Base-by-base conservation (phyloP, 1,284 basidiomycete genomes). In the Pseudozyma sp. region DNA sequence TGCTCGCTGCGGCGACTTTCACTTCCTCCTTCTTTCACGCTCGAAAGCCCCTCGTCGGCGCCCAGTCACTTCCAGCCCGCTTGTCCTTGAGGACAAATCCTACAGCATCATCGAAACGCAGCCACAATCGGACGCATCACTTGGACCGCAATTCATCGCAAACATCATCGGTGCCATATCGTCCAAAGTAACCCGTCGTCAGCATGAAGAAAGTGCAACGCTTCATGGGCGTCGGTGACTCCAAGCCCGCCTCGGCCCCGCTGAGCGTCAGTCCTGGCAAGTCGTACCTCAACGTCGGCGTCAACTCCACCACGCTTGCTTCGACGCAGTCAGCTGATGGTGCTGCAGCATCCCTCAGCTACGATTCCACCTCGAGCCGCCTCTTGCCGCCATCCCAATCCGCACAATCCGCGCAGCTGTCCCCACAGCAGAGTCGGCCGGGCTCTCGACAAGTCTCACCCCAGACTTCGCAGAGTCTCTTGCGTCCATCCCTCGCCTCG, bases 191-290 rank as follows among this genome's bases (percentile, higher is more conserved):
- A 30, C 30, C 35, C 14, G 37, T 13, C 17, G 11, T 8, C 40
- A 24, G 39, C 13, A 74, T 74, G 71, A 68, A 68, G 44, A 66
- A 64, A 31, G 53, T 74, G 6, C 71, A 74, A 47, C 62, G 67
- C 31, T 62, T 74, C 54, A 69, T 74, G 16, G 71, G 71, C 46
- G 67, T 69, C 17, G 67, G 62, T 47, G 71, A 74, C 48, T 62
- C 58, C 50, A 74, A 74, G 63, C 71, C 71, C 14, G 71, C 71
- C 17, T 68, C 66, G 11, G 62, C 66, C 9, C 30, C 67, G n/a
- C 45, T 69, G 17, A 68, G 55, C 55, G 54, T 44, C 37, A 69
- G 65, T 42, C 57, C 61, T 19, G 52, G 45, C 57, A 58, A 52
- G 35, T 54, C 54, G 8, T 66, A 50, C 24, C 43, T 52, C 42